Evolutionary conservation across 768 basidiomycete species (phyloP).

Genomic region (Boletus fagicola): DNA sequence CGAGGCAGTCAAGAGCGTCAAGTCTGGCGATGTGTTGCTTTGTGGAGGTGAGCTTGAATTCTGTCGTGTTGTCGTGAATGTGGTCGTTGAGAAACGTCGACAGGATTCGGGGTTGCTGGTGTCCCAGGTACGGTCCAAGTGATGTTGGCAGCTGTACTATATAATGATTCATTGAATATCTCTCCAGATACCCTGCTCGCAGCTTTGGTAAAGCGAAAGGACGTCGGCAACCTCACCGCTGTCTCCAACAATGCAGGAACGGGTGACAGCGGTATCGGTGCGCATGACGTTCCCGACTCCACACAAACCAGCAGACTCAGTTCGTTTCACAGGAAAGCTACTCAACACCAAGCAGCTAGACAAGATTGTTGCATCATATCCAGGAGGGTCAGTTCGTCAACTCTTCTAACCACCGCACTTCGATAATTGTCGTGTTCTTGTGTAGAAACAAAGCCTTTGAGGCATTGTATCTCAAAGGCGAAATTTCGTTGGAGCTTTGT

Average conservation of each 20-base stretch:
- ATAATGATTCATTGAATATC: neutral
- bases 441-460: slow-evolving; percentile 85
- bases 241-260: slow-evolving; percentile 89
- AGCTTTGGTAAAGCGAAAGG: slow-evolving; percentile 71
- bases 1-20: slow-evolving; percentile 79
- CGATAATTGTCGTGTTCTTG: neutral
- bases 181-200: slow-evolving; percentile 73
- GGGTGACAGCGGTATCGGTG: slow-evolving; percentile 69
- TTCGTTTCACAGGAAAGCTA: slow-evolving; percentile 54
- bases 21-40: slow-evolving; percentile 74
- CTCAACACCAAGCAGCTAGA: slow-evolving; percentile 71
- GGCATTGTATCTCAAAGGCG: slow-evolving; percentile 71
- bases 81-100: slow-evolving; percentile 1
- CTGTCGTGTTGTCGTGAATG: neutral
- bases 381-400: slow-evolving; percentile 61
- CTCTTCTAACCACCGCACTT: neutral
- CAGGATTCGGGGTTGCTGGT: slow-evolving; percentile 88
- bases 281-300: neutral
- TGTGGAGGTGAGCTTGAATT: slow-evolving; percentile 64
- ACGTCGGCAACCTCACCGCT: slow-evolving; percentile 72
- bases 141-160: too few species aligned
- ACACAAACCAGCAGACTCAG: neutral
- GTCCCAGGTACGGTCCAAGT: slow-evolving; percentile 60
- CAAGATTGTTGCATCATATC: slow-evolving; percentile 88
- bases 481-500: slow-evolving; percentile 82